Base-by-base conservation (phyloP, 805 yeast species). In the Alloascoidea hylecoeti region DNA sequence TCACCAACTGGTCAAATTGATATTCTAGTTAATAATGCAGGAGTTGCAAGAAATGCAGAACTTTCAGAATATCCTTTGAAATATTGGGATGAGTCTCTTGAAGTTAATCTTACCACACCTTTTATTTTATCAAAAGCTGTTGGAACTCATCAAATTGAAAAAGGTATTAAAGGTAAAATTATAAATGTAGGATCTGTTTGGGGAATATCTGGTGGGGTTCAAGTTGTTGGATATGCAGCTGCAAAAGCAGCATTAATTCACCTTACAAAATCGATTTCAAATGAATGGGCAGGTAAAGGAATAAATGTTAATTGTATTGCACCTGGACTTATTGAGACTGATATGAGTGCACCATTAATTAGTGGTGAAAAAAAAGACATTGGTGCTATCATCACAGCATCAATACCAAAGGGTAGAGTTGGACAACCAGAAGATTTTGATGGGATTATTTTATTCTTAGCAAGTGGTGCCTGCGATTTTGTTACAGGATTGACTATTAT, bases 401-500 rank as follows among this genome's bases (percentile, higher is more conserved):
- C n/a, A n/a, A 63, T 65, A 37, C 73, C 74, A 15, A 51, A 54
- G 3, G 64, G 61, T 2, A 53, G 72, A 49, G 66, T 68, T 68
- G 73, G 75, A n/a, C 38, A 41, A 2, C 62, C 68, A 1, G 66
- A 58, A 4, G 75, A 69, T 44, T 65, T 68, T 46, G 64, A 58
- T 47, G 74, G 67, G 1, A 58, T 63, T 2, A 50, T 41, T 15
- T 58, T 64, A 18, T 65, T 63, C 53, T 55, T 72, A 42, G 68
- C 72, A 17, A 59, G 70, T 18, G 62, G 57, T 35, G 78, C 76
- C 5, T 55, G 70, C 34, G 61, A 66, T 36, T 72, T 61, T 51
- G 63, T 72, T 36, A 60, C 65, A 40, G 78, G 78, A 33, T 66
- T 70, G 38, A 64, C 63, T 42, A 44, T 72, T 33, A 51, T 57